Evolutionary conservation across 148 eudicot species (phyloP), one percentile per base, ranked within the genome.

Genomic region (Chenopodium suecicum): DNA sequence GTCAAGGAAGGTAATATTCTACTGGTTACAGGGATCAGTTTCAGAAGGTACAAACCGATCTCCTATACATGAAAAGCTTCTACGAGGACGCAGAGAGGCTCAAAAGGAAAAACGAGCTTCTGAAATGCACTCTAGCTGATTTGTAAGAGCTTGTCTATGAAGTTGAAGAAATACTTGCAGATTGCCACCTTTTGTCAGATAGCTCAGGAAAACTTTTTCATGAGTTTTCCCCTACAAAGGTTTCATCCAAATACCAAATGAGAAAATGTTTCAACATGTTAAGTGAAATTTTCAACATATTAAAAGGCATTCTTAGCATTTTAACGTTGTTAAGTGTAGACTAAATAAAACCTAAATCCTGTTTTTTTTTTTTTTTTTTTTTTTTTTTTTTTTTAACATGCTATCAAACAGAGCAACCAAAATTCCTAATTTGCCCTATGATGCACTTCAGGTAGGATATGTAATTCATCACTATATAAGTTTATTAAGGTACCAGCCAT

Each of bases 61-160:
- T 89, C 46, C 54, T 75, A 50, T 75, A 82, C 50, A 87, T 89
- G 87, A 72, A 80, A 67, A 87, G 91, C 82, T 89, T 87, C 78
- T 86, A 87, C 17, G 81, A 89, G 76, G 91, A 89, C 79, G 90
- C 87, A 6, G 91, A 89, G 62, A 80, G 90, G 82, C 88, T 82
- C 74, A 87, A 87, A 80, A 84, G 91, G 34, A 89, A 85, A 82
- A 72, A 82, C 22, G 73, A 82, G 72, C 67, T 78, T 63, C 85
- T 89, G 47, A 74, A 74, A 67, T 70, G 54, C 25, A 76, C 86
- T 58, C 70, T 87, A 84, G 79, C 37, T 9, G 27, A 71, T 74
- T 75, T 87, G 58, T 76, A 89, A 32, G 89, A 82, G 27, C 82
- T 89, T 11, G 82, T 87, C 64, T 87, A 82, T 73, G 91, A 89